These are phyloP conservation scores for Laetiporus sulphureus DNA, from an alignment of 1,284 basidiomycete species.

Conservation along the genomic window DNA sequence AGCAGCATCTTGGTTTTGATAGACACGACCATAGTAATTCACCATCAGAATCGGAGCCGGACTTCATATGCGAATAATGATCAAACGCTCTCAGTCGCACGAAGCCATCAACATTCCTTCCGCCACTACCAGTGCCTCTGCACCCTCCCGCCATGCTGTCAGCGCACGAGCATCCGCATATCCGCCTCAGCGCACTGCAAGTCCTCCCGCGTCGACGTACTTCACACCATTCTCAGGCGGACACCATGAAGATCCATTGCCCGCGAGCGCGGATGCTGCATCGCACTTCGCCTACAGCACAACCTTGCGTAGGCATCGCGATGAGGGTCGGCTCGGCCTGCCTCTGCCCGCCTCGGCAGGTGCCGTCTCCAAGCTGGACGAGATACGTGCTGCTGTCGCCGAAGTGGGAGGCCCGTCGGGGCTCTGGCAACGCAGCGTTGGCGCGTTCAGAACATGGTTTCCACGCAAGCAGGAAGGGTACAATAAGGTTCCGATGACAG, in stretches of 20 bases:
- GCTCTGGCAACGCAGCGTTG: constrained; percentile 35
- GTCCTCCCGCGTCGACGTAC: constrained; percentile 74
- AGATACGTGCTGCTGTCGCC: constrained; percentile 20
- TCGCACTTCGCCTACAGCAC: constrained; percentile 81
- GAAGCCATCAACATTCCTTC: constrained; percentile 3
- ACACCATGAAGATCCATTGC: constrained; percentile 42
- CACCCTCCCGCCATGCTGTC: constrained; percentile 6
- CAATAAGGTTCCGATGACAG: constrained; percentile 27
- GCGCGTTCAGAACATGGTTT: constrained; percentile 26
- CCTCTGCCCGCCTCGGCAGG: constrained; percentile 29
- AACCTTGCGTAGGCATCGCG: constrained; percentile 62
- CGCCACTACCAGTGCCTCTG: constrained; percentile 8
- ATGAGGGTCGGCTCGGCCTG: constrained; percentile 33
- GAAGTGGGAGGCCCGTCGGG: constrained; percentile 24
- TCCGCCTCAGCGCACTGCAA: constrained; percentile 33
- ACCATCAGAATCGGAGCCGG: too few relatives aligned
- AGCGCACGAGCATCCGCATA: constrained; percentile 3
- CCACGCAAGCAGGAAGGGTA: constrained; percentile 9
- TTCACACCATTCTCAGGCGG: constrained; percentile 52
- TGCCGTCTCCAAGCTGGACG: constrained; percentile 19
- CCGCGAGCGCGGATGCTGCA: constrained; percentile 49
- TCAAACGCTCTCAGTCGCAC: constrained; percentile 7
- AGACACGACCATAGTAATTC: too few relatives aligned
- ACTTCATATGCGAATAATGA: neutral
- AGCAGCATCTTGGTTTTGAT: too few relatives aligned